Percentiles rank a stretch among this genome's conserved stretches.
phyloP scores from a whole-genome alignment of 768 basidiomycete species.

The Trametes villosa region DNA sequence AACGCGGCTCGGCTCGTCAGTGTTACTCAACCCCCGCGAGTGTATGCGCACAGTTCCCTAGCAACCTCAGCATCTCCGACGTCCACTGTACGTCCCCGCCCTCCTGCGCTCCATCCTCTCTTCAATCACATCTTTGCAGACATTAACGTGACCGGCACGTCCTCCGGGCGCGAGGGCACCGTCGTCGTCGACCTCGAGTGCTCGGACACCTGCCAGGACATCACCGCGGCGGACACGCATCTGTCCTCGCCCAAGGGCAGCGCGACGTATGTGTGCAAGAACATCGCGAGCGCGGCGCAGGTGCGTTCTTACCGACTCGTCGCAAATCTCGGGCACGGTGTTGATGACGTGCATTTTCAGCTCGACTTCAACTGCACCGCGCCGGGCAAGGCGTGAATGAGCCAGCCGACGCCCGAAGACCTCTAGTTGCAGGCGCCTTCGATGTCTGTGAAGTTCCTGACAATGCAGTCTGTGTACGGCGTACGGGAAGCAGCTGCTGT shows the following conservation, averaged over 20 bases:
- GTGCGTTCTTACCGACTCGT: slow-evolving; percentile 25
- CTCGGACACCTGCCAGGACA: slow-evolving; percentile 41
- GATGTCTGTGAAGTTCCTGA: too few relatives aligned
- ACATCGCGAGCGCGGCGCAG: slow-evolving; percentile 36
- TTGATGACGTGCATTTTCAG: too few relatives aligned
- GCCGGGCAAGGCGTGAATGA: slow-evolving; percentile 3
- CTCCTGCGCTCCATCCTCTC: background rate
- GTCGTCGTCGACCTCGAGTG: slow-evolving; percentile 50
- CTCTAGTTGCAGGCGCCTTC: too few relatives aligned
- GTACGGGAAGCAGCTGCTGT: too few relatives aligned
- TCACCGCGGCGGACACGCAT: slow-evolving; percentile 42
- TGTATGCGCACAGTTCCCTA: slow-evolving; percentile 44
- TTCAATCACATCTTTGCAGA: slow-evolving; percentile 23
- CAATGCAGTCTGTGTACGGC: too few relatives aligned
- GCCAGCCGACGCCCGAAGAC: too few relatives aligned
- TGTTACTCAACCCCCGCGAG: slow-evolving; percentile 42
- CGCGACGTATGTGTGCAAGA: slow-evolving; percentile 42
- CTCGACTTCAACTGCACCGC: slow-evolving; percentile 30
- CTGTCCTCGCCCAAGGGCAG: slow-evolving; percentile 38
- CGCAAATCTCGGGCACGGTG: too few relatives aligned
- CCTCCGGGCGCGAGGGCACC: slow-evolving; percentile 43
- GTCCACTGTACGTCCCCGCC: slow-evolving; percentile 41
- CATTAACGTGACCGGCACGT: slow-evolving; percentile 47
- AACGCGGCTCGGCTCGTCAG: slow-evolving; percentile 25
- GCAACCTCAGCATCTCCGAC: slow-evolving; percentile 44